Evolutionary conservation across 768 basidiomycete species (phyloP), one percentile per base, ranked within the genome.

Genomic region (Psilocybe subaeruginosa): DNA sequence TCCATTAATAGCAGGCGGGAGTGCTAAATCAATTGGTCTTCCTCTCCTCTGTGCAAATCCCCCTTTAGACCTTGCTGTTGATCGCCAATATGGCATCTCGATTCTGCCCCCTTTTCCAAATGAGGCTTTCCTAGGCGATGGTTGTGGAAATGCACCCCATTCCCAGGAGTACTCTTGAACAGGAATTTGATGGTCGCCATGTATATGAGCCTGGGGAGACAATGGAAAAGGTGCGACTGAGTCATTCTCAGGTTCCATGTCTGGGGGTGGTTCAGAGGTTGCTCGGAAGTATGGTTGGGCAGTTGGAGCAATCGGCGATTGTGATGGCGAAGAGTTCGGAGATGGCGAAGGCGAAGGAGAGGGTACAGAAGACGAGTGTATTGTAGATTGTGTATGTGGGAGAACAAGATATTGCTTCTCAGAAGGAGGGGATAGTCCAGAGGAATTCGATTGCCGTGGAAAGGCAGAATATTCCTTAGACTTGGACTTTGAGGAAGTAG

Each of bases 91-190:
- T 9, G 66, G 58, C 5, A 58, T 29, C 59, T 80, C 74, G 5
- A 79, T 54, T n/a, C 80, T 70, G 2, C 79, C 78, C 29, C 79
- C 74, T 60, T 80, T 79, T 1, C 78, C 76, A 67, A 89, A 88
- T 9, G 82, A 77, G 0, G 82, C 64, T 56, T 82, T 82, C 66
- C 86, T 74, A 0, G 90, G 90, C 3, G 92, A 91, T 23, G 86
- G 89, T 64, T 88, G 90, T 30, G 93, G 95, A 68, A 96, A 92
- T 17, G 84, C 87, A 29, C 93, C 94, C 94, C 95, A 96, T 66
- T 96, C 95, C 95, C 95, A 96, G 5, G 91, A 91, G 68, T 95
- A 95, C 69, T 92, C 90, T 58, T 86, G 87, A 3, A 81, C 68
- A 3, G 70, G 72, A 17, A 62, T 8, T 33, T 60, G 74, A 50